Evolutionary conservation across 768 basidiomycete species (phyloP).

Genomic region (Leccinum longicurvipes): DNA sequence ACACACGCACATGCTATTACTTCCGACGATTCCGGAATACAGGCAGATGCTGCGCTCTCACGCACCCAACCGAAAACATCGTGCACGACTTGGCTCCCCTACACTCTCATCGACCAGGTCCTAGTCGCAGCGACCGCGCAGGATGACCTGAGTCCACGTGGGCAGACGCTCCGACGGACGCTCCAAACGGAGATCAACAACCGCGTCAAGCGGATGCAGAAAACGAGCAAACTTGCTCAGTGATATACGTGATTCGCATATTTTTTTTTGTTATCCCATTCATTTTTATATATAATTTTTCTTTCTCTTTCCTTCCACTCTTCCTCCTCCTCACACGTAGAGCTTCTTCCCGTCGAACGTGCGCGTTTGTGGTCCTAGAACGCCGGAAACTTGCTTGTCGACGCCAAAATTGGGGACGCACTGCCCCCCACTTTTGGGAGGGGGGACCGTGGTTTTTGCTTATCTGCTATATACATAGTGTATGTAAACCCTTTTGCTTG

Average conservation of each 20-base stretch:
- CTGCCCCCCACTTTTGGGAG: neutral
- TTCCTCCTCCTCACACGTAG: neutral
- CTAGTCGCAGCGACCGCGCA: conserved; percentile 59
- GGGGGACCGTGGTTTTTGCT: neutral
- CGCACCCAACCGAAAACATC: conserved; percentile 53
- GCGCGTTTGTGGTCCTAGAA: neutral
- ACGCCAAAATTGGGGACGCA: neutral
- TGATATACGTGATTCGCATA: conserved; percentile 4
- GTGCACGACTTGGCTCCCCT: conserved; percentile 74
- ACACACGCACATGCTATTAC: neutral
- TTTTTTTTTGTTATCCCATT: neutral
- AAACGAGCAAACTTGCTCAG: conserved; percentile 44
- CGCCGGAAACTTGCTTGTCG: neutral
- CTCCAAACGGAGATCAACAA: conserved; percentile 59
- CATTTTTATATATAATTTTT: neutral
- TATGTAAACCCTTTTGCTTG: neutral
- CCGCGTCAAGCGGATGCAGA: conserved; percentile 68
- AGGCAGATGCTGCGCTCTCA: conserved; percentile 55
- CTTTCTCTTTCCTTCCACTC: neutral
- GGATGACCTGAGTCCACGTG: conserved; percentile 45
- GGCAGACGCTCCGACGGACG: conserved; percentile 40
- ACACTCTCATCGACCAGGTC: conserved; percentile 81
- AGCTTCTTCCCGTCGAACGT: neutral
- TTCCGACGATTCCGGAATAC: neutral
- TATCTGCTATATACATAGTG: neutral